phyloP scores from a whole-genome alignment of 2,329 filamentous ascomycete species.

The Ustilaginoidea virens region DNA sequence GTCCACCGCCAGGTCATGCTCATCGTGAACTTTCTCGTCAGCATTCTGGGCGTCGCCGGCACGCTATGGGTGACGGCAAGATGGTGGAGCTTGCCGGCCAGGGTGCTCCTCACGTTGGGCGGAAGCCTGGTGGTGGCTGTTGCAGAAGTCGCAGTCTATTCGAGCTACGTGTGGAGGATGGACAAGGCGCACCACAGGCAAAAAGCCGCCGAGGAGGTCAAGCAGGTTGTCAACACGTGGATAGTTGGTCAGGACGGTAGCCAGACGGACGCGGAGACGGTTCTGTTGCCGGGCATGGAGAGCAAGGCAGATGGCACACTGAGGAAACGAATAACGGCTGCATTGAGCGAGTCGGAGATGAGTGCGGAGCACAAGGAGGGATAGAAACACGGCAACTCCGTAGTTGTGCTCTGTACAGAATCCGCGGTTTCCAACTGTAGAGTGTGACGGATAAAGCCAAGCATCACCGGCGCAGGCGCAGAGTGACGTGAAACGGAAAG shows the following conservation, averaged over 20 bases:
- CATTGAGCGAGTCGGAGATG: background rate
- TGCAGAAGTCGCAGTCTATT: constrained; percentile 65
- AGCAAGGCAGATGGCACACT: constrained; percentile 7
- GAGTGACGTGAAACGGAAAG: too few relatives aligned
- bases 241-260: constrained; percentile 32
- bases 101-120: constrained; percentile 55
- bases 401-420: too few relatives aligned
- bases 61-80: constrained; percentile 66
- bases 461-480: too few relatives aligned
- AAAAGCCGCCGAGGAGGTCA: constrained; percentile 44
- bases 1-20: constrained; percentile 69
- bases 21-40: constrained; percentile 81
- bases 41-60: constrained; percentile 62
- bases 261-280: constrained; percentile 10
- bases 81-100: constrained; percentile 58
- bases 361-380: background rate
- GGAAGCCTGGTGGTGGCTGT: constrained; percentile 55
- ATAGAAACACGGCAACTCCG: background rate
- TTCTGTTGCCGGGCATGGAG: constrained; percentile 11
- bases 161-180: constrained; percentile 58
- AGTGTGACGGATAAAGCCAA: too few relatives aligned
- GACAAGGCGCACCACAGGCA: constrained; percentile 51
- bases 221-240: constrained; percentile 59
- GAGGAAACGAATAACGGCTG: constrained; percentile 12
- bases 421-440: too few relatives aligned